A percentile compares a stretch with the other conserved stretches of the same genome.
Conservation (phyloP, 2,329 filamentous ascomycete genomes). For the Emergomyces orientalis region DNA sequence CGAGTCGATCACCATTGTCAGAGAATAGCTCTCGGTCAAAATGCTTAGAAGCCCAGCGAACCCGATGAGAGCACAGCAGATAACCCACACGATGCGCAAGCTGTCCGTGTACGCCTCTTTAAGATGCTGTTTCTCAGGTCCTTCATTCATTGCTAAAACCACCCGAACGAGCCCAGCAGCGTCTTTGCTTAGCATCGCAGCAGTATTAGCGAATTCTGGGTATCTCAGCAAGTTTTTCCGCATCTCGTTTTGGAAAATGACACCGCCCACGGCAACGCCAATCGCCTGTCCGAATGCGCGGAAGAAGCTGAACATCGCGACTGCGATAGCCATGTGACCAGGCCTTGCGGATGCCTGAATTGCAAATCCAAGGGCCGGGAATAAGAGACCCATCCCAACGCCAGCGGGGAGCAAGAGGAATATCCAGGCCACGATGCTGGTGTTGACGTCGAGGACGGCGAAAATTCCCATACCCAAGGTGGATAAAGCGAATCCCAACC, state of each 20-base stretch:
- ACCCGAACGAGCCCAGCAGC: conserved; percentile 51
- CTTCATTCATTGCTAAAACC: conserved; percentile 46
- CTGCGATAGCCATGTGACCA: conserved; percentile 51
- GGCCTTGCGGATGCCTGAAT: conserved; percentile 53
- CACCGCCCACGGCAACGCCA: conserved; percentile 57
- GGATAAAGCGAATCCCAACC: conserved; percentile 52
- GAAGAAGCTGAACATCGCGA: conserved; percentile 59
- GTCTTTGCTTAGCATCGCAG: conserved; percentile 46
- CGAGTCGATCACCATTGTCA: conserved; percentile 41
- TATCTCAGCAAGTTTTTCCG: conserved; percentile 42
- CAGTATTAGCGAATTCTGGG: conserved; percentile 41
- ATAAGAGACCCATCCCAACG: conserved; percentile 55
- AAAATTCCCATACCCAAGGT: conserved; percentile 49
- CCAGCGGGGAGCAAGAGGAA: conserved; percentile 53
- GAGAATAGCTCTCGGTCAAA: conserved; percentile 43
- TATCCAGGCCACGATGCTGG: conserved; percentile 47
- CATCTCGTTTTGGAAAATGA: conserved; percentile 61
- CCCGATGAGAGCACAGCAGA: conserved; percentile 46
- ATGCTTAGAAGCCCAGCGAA: conserved; percentile 45
- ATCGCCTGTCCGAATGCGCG: conserved; percentile 56
- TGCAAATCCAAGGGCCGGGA: conserved; percentile 53
- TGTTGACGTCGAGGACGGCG: conserved; percentile 31
- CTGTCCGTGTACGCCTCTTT: conserved; percentile 47
- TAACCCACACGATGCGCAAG: conserved; percentile 47
- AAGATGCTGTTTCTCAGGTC: conserved; percentile 34